Evolutionary conservation across 257 asterid genomes (phyloP), one percentile per base, ranked within the genome.

Genomic region (Petunia axillaris): DNA sequence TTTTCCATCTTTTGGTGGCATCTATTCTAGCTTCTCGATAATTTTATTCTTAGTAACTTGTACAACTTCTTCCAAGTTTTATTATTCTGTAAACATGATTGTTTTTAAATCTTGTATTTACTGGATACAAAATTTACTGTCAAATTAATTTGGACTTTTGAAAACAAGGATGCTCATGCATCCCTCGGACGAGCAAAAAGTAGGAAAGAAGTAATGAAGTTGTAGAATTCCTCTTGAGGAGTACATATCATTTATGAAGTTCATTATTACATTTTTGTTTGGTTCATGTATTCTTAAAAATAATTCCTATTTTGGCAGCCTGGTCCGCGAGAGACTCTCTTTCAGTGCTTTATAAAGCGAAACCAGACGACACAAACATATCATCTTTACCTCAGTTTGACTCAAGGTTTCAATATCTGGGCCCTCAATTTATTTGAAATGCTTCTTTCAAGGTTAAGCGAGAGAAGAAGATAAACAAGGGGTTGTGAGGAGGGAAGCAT

Each of bases 271-370:
- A 38, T 13, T 39, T 48, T 25, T 48, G 60, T 10, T 25, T 35
- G 63, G 5, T 75, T 43, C 35, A 38, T 64, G 48, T 73, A 13
- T 77, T 44, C 73, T 52, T 46, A 82, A 44, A 80, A 53, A 1
- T 66, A 55, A 54, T 59, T 59, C 63, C 53, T 67, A 5, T 57
- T 66, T 79, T 83, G 89, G 90, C 97, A 96, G 99, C 98, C 99
- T 74, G 99, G 99, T 15, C 97, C 98, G 5, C 87, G 97, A 83
- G 98, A 92, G 38, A 82, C 94, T 77, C 88, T 87, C 44, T 82
- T 96, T 76, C 98, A 84, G 63, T 96, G 99, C 81, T 96, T 92
- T 86, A 91, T 96, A 83, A 93, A 90, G 85, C 84, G 99, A 90
- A 90, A 90, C 74, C 91, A 91, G 40, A 64, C 94, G 13, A 85